Percentiles rank a stretch among this genome's conserved stretches.
These are phyloP conservation scores for Monosporascus sp. DNA, from an alignment of 2,329 filamentous ascomycete species.

Conservation along the genomic window DNA sequence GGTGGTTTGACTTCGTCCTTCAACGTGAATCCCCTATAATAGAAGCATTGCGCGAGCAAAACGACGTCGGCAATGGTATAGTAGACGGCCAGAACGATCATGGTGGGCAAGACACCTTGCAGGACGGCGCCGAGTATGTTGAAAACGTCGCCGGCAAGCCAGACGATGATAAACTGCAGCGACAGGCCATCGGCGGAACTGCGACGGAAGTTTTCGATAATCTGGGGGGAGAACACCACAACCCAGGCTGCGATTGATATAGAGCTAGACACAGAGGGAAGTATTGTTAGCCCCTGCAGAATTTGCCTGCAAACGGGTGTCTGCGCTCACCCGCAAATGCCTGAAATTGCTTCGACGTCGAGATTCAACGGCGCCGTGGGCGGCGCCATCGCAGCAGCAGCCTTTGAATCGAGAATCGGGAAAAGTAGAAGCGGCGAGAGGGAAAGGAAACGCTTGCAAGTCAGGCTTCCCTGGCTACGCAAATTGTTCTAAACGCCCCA, in stretches of 20 bases:
- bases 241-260: constrained; percentile 98
- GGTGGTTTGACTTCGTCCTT: constrained; percentile 48
- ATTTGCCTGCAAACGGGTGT: background rate
- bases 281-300: constrained; percentile 5
- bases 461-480: too few relatives aligned
- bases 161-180: constrained; percentile 86
- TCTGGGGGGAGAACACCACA: constrained; percentile 94
- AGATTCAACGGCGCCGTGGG: constrained; percentile 59
- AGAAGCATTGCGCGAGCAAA: constrained; percentile 84
- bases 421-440: background rate
- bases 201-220: constrained; percentile 88
- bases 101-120: constrained; percentile 88
- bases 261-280: constrained; percentile 49
- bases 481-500: too few relatives aligned
- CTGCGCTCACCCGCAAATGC: constrained; percentile 70
- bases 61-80: constrained; percentile 91
- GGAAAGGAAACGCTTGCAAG: too few relatives aligned
- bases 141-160: constrained; percentile 92
- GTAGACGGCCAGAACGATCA: constrained; percentile 90
- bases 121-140: constrained; percentile 91
- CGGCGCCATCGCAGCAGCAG: constrained; percentile 40
- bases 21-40: constrained; percentile 81
- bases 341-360: constrained; percentile 85
- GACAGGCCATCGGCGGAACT: constrained; percentile 83
- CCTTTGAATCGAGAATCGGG: background rate